Percentiles rank a stretch among this genome's conserved stretches.
Evolutionary conservation across 2,329 filamentous ascomycete species (phyloP).

Genomic region (Septoria petroselini): DNA sequence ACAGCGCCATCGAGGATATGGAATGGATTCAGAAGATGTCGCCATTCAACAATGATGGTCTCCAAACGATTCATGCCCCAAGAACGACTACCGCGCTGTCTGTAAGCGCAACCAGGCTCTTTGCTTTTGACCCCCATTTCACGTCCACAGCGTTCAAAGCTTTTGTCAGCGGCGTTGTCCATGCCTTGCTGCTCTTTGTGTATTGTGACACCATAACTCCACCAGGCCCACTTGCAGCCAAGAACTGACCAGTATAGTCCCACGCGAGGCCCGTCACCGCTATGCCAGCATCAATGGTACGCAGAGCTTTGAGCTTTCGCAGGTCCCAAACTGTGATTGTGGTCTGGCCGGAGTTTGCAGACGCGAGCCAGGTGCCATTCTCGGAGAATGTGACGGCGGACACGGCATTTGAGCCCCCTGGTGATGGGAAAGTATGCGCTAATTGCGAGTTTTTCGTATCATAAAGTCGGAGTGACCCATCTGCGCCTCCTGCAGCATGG

Average conservation of each 20-base stretch:
- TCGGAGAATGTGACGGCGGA: conserved; percentile 83
- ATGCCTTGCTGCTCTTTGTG: conserved; percentile 78
- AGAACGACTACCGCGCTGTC: conserved; percentile 75
- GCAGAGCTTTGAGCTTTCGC: conserved; percentile 76
- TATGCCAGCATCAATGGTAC: conserved; percentile 80
- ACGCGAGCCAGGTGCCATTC: conserved; percentile 94
- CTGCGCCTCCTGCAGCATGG: conserved; percentile 75
- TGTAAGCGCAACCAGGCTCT: conserved; percentile 71
- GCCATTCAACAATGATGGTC: no score
- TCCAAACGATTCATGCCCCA: no score
- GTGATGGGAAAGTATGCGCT: conserved; percentile 65
- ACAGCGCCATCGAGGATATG: no score
- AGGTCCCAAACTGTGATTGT: conserved; percentile 87
- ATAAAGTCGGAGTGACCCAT: conserved; percentile 83
- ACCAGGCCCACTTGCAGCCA: conserved; percentile 75
- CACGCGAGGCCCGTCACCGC: conserved; percentile 74
- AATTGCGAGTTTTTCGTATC: conserved; percentile 76
- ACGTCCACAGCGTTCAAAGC: conserved; percentile 70
- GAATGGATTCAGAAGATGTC: no score
- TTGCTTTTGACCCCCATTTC: conserved; percentile 73
- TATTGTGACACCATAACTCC: conserved; percentile 89
- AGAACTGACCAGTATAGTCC: conserved; percentile 94
- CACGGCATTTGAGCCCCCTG: conserved; percentile 58
- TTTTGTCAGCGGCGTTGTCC: conserved; percentile 80
- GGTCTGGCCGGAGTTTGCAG: conserved; percentile 71